Conservation (phyloP, 2,329 filamentous ascomycete species). For the Colletotrichum sp. region DNA sequence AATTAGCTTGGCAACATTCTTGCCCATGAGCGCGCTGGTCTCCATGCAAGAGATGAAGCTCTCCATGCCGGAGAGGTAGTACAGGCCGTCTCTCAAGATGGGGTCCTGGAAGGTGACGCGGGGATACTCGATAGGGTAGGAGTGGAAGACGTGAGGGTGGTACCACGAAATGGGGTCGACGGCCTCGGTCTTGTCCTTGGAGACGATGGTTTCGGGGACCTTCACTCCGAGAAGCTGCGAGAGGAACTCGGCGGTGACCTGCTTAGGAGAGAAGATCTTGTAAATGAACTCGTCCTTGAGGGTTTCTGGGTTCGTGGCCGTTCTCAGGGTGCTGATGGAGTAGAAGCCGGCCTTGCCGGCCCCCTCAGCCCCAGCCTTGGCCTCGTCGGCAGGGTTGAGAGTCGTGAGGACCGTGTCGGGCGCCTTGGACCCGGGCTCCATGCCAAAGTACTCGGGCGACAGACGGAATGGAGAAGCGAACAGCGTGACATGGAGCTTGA, state of each 20-base stretch:
- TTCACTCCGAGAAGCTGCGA: conserved; percentile 54
- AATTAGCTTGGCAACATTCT: conserved; percentile 78
- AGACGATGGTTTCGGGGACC: conserved; percentile 46
- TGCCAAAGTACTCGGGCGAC: conserved; percentile 74
- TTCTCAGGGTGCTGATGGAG: conserved; percentile 78
- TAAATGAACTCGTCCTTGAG: conserved; percentile 61
- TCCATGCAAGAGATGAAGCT: conserved; percentile 98
- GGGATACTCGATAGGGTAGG: conserved; percentile 86
- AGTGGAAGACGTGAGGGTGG: conserved; percentile 77
- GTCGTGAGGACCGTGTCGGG: conserved; percentile 87
- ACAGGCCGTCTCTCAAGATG: conserved; percentile 69
- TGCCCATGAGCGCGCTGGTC: conserved; percentile 90
- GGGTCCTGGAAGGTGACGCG: conserved; percentile 87
- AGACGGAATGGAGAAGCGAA: conserved; percentile 80
- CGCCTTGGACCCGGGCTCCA: conserved; percentile 59
- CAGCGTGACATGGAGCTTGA: conserved; percentile 85
- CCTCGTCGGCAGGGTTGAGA: conserved; percentile 64
- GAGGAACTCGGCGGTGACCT: conserved; percentile 58
- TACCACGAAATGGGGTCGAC: conserved; percentile 74
- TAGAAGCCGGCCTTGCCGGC: conserved; percentile 82
- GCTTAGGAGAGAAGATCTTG: conserved; percentile 67
- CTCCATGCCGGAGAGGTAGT: conserved; percentile 80
- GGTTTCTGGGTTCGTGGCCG: conserved; percentile 65
- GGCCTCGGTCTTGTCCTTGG: conserved; percentile 28
- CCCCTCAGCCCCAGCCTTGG: conserved; percentile 55